Conservation (phyloP, 2,329 filamentous ascomycete genomes). For the Fusarium zealandicum region DNA sequence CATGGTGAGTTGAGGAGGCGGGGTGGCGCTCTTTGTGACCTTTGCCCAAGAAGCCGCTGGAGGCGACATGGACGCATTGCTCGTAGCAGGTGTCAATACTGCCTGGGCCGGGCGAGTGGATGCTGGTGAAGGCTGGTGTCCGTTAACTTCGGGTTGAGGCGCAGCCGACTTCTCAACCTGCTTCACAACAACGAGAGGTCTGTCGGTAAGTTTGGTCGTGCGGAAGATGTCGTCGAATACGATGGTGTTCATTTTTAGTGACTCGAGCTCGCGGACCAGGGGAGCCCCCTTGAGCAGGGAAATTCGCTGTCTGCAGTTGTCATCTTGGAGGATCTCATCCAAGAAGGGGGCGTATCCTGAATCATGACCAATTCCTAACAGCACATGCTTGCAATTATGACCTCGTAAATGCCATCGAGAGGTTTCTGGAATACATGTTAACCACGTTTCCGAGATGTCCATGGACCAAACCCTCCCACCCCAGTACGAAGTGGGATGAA, state of each 20-base stretch:
- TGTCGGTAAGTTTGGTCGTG: constrained; percentile 57
- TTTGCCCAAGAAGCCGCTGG: constrained; percentile 45
- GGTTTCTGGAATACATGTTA: constrained; percentile 49
- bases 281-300: constrained; percentile 63
- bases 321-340: constrained; percentile 59
- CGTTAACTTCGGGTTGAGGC: constrained; percentile 5
- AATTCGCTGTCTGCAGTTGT: constrained; percentile 52
- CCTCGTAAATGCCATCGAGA: constrained; percentile 66
- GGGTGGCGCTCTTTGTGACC: constrained; percentile 51
- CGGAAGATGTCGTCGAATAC: constrained; percentile 61
- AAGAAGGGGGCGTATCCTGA: constrained; percentile 66
- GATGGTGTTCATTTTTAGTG: constrained; percentile 56
- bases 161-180: neutral
- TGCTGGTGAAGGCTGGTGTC: constrained; percentile 15
- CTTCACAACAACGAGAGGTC: constrained; percentile 41
- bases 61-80: constrained; percentile 35
- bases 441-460: neutral
- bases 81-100: constrained; percentile 38
- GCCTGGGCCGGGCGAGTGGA: constrained; percentile 16
- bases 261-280: constrained; percentile 57
- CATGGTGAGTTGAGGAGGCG: constrained; percentile 50
- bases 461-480: no score
- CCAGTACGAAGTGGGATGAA: neutral
- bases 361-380: constrained; percentile 69
- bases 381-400: constrained; percentile 66